Percentiles rank a stretch among this genome's conserved stretches.
Evolutionary conservation across 306 rosid genomes (phyloP).

Genomic region (Potentilla sterilis): DNA sequence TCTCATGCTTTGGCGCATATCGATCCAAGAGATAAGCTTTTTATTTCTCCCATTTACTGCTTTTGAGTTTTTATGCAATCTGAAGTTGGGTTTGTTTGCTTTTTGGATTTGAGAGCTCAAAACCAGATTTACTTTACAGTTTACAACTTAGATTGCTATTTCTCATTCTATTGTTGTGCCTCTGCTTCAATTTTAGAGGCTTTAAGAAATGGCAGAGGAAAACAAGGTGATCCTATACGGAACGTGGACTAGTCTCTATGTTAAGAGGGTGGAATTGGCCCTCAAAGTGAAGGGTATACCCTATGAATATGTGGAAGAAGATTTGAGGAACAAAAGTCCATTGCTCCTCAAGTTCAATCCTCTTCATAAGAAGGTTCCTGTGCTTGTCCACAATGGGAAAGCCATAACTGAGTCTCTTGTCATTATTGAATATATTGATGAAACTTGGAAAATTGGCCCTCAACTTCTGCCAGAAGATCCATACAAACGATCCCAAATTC

Average conservation of each 20-base stretch:
- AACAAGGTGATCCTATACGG: slow-evolving; percentile 25
- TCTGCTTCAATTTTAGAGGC: no score
- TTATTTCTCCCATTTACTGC: no score
- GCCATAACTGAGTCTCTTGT: slow-evolving; percentile 26
- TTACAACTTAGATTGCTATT: no score
- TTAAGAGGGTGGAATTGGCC: slow-evolving; percentile 22
- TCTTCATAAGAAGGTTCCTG: slow-evolving; percentile 26
- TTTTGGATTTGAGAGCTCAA: no score
- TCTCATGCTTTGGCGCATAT: no score
- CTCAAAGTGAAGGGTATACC: slow-evolving; percentile 23
- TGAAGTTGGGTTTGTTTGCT: no score
- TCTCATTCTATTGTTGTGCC: no score
- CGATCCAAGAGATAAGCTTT: no score
- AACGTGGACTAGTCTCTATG: slow-evolving; percentile 17
- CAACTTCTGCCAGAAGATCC: slow-evolving; percentile 22
- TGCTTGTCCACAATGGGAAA: slow-evolving; percentile 32
- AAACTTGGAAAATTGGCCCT: slow-evolving; percentile 26
- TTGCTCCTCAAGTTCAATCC: slow-evolving; percentile 20
- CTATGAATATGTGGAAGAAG: slow-evolving; percentile 33
- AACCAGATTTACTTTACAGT: no score
- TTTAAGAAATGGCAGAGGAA: slow-evolving; percentile 13
- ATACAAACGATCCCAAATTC: slow-evolving; percentile 18
- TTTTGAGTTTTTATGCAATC: no score
- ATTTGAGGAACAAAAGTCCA: slow-evolving; percentile 28
- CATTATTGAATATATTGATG: slow-evolving; percentile 29